phyloP scores from a whole-genome alignment of 176 grass and related monocot genomes.

The Otatea glauca region DNA sequence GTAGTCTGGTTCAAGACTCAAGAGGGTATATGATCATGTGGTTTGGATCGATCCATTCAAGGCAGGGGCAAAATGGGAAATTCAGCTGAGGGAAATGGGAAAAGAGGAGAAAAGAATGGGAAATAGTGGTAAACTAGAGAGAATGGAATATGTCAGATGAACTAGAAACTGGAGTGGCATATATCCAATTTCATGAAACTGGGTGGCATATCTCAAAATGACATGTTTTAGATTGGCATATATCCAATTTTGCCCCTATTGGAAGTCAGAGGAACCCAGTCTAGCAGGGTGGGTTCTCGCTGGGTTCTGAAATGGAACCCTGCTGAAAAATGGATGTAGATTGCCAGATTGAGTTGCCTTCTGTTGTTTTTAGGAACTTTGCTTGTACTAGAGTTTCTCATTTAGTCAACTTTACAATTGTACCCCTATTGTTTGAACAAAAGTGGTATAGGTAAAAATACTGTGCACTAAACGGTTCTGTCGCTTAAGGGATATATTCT shows the following conservation, averaged over 20 bases:
- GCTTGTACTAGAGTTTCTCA: background rate
- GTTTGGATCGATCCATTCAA: background rate
- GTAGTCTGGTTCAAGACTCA: too few species aligned
- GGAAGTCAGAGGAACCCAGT: background rate
- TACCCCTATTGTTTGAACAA: slow-evolving; percentile 7
- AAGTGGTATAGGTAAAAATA: background rate
- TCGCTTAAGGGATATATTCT: background rate
- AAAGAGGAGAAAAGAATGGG: background rate
- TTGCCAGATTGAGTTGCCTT: slow-evolving; percentile 43
- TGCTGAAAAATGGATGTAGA: slow-evolving; percentile 30
- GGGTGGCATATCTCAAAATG: too few species aligned
- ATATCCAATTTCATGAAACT: background rate
- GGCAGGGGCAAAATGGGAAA: background rate
- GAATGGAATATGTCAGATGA: background rate
- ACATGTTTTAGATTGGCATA: too few species aligned
- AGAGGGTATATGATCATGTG: background rate
- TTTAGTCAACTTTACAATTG: background rate
- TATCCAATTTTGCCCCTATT: background rate
- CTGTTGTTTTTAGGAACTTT: slow-evolving; percentile 14
- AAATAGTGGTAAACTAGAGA: background rate
- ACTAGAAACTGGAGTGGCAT: background rate
- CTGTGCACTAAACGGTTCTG: background rate
- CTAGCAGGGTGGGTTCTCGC: background rate
- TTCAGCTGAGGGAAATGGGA: background rate
- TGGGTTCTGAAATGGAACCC: slow-evolving; percentile 23